phyloP scores from a whole-genome alignment of 2,329 filamentous ascomycete genomes.

The Trichoderma hamatum region DNA sequence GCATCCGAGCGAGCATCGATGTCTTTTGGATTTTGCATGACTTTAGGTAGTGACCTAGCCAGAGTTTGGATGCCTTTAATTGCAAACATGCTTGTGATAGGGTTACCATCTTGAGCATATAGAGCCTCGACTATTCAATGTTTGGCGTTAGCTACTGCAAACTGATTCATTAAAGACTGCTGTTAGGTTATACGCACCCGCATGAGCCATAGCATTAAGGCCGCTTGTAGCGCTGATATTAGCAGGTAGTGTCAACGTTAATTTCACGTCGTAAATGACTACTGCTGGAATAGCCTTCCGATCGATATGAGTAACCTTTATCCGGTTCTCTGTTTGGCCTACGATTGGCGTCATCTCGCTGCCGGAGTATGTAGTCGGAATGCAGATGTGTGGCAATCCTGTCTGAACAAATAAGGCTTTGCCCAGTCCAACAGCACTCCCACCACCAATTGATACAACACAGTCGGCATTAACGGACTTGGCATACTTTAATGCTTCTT shows the following conservation, averaged over 20 bases:
- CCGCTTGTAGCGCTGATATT: slow-evolving; percentile 60
- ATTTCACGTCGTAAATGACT: slow-evolving; percentile 67
- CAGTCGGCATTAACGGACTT: slow-evolving; percentile 52
- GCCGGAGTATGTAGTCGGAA: slow-evolving; percentile 64
- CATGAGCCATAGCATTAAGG: slow-evolving; percentile 68
- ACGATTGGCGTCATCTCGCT: slow-evolving; percentile 68
- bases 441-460: slow-evolving; percentile 40
- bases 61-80: slow-evolving; percentile 59
- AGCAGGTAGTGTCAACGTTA: slow-evolving; percentile 61
- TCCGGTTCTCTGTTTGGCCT: slow-evolving; percentile 61
- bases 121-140: slow-evolving; percentile 57
- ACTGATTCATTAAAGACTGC: slow-evolving; percentile 25
- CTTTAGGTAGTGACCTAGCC: slow-evolving; percentile 54
- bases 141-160: background rate
- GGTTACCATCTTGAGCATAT: slow-evolving; percentile 64
- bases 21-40: slow-evolving; percentile 48
- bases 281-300: slow-evolving; percentile 61
- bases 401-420: slow-evolving; percentile 60
- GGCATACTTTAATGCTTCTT: slow-evolving; percentile 56
- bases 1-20: slow-evolving; percentile 38
- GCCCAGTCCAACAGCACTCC: slow-evolving; percentile 56
- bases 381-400: slow-evolving; percentile 54
- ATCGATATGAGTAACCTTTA: slow-evolving; percentile 61
- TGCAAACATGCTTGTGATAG: slow-evolving; percentile 61
- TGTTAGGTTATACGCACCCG: slow-evolving; percentile 43